Evolutionary conservation across 768 basidiomycete genomes (phyloP), one percentile per base, ranked within the genome.

Genomic region (Kwoniella sp.): DNA sequence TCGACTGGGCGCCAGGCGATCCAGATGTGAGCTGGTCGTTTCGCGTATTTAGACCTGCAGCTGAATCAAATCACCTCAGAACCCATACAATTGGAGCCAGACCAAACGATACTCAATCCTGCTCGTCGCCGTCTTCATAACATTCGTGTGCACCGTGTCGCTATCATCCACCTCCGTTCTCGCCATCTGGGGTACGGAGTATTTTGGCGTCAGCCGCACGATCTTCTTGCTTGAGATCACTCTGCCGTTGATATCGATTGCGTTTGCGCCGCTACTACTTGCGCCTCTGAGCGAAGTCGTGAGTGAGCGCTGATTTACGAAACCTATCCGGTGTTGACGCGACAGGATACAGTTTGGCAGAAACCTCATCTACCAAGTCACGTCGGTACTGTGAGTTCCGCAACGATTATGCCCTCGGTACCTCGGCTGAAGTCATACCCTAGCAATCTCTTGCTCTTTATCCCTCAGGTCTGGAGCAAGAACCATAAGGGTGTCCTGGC

Each of bases 21-120:
- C 68, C 68, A n/a, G 68, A 70, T 32, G 71, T 73, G 46, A 52
- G 64, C 55, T 14, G n/a, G 17, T 31, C 31, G 17, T 3, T 40
- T 36, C 20, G 14, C 2, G 25, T 12, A n/a, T n/a, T n/a, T n/a
- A n/a, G n/a, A n/a, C n/a, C n/a, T n/a, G n/a, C n/a, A n/a, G n/a
- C n/a, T n/a, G n/a, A n/a, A n/a, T n/a, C 19, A 32, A 32, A 5
- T 33, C 10, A 25, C 14, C 39, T 15, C 40, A 73, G 71, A 69
- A 73, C 33, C 71, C 71, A 1, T 70, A 69, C 62, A 73, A 73
- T 39, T 73, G 63, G 63, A 49, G 60, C 1, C n/a, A 20, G 3
- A 20, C 27, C 1, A 50, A 62, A n/a, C 70, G 70, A 59, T 69
- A 59, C 41, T 11, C 46, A 5, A 65, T 62, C 37, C 47, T 62